Percentiles rank a stretch among this genome's conserved stretches.
phyloP scores from a whole-genome alignment of 192 early-diverging fungal species.

The Entomortierella parvispora region DNA sequence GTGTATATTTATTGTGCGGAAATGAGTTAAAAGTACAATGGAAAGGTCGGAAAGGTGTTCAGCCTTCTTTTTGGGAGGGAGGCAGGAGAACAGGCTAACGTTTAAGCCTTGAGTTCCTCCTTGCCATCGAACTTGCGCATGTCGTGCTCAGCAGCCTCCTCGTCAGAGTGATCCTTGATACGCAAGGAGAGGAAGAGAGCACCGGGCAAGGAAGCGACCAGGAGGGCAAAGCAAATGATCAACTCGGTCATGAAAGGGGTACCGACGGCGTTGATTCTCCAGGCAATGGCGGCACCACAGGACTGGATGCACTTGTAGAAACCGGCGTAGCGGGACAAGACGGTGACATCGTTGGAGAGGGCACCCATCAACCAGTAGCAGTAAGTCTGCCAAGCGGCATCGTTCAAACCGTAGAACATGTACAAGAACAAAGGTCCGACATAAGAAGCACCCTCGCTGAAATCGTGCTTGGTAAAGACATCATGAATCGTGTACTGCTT shows the following conservation, averaged over 20 bases:
- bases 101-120: constrained; percentile 1
- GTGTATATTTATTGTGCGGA: no score
- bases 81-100: not conserved
- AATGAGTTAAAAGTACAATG: no score
- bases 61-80: not conserved
- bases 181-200: constrained; percentile 24
- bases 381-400: constrained; percentile 80
- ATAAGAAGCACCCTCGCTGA: constrained; percentile 55
- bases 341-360: constrained; percentile 79
- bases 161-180: constrained; percentile 40
- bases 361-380: constrained; percentile 87
- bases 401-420: constrained; percentile 76
- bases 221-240: constrained; percentile 41
- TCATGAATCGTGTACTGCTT: constrained; percentile 48
- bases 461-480: constrained; percentile 43
- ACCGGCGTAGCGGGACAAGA: constrained; percentile 75
- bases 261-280: constrained; percentile 67
- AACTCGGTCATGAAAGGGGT: constrained; percentile 30
- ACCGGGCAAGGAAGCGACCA: constrained; percentile 37
- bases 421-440: constrained; percentile 73
- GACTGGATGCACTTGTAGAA: constrained; percentile 93
- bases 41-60: no score
- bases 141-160: not conserved
- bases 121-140: constrained; percentile 2
- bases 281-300: constrained; percentile 71